Percentiles rank a stretch among this genome's conserved stretches.
phyloP scores from a whole-genome alignment of 2,329 filamentous ascomycete genomes.

The Rhexocercosporidium sp. region DNA sequence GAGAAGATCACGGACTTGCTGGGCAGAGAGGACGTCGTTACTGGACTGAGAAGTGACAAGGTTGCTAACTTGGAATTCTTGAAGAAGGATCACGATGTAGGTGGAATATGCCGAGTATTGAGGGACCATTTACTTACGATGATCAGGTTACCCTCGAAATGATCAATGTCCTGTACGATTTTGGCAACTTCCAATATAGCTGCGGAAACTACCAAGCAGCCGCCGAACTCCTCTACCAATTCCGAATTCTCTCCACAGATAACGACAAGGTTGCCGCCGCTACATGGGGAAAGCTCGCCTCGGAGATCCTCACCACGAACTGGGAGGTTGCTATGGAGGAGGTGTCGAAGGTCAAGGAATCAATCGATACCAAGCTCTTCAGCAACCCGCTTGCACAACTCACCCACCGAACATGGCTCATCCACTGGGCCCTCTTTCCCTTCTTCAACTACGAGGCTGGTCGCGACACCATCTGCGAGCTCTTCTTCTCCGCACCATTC shows the following conservation, averaged over 20 bases:
- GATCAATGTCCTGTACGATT: constrained; percentile 95
- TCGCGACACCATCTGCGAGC: constrained; percentile 88
- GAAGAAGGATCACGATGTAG: constrained; percentile 91
- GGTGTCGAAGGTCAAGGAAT: constrained; percentile 86
- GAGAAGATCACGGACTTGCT: constrained; percentile 87
- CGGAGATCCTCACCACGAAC: constrained; percentile 91
- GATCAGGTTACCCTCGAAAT: constrained; percentile 83
- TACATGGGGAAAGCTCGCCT: constrained; percentile 97
- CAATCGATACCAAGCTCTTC: constrained; percentile 93
- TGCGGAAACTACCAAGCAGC: constrained; percentile 92
- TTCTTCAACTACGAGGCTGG: constrained; percentile 97
- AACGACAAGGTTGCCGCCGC: constrained; percentile 96
- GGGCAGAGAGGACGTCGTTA: constrained; percentile 87
- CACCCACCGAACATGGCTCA: constrained; percentile 93
- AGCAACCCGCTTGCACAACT: constrained; percentile 96
- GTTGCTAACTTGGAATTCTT: constrained; percentile 98
- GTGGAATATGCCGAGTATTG: constrained; percentile 40
- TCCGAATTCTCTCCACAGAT: constrained; percentile 96
- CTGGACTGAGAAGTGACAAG: constrained; percentile 93
- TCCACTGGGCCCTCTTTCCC: constrained; percentile 98
- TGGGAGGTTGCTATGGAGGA: constrained; percentile 96
- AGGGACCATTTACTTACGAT: constrained; percentile 25
- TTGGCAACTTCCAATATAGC: constrained; percentile 96
- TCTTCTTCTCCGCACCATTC: constrained; percentile 96
- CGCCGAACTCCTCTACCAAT: constrained; percentile 93